Evolutionary conservation across 257 asterid genomes (phyloP).

Genomic region (Penstemon barbatus): DNA sequence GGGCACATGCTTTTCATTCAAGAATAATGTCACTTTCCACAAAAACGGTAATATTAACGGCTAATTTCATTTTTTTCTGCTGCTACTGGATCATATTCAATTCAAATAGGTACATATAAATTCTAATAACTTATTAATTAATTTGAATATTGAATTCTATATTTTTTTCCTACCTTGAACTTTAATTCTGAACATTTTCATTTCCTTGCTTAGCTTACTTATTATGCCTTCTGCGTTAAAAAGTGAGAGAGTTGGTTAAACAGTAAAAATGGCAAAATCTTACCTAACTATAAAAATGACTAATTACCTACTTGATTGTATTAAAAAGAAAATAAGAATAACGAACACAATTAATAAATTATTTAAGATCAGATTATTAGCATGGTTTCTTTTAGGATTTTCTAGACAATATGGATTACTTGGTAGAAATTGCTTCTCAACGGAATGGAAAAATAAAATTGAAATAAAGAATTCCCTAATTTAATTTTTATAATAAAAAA

Average conservation of each 20-base stretch:
- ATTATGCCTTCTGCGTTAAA: slow-evolving; percentile 7
- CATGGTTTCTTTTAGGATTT: background rate
- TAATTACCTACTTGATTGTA: background rate
- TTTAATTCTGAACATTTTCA: background rate
- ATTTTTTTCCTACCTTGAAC: background rate
- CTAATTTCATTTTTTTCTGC: slow-evolving; percentile 17
- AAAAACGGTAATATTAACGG: slow-evolving; percentile 46
- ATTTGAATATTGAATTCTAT: background rate
- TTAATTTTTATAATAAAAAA: no score
- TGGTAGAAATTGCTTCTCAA: no score
- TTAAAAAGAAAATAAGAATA: no score
- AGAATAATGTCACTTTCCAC: slow-evolving; percentile 39
- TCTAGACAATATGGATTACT: no score
- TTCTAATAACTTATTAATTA: background rate
- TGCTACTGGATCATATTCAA: background rate
- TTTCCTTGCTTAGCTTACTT: background rate
- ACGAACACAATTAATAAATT: background rate
- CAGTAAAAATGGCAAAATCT: background rate
- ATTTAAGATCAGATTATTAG: background rate
- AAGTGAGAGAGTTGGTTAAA: slow-evolving; percentile 10
- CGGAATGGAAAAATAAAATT: no score
- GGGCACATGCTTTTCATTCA: slow-evolving; percentile 25
- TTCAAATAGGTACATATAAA: background rate
- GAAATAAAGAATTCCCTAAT: no score
- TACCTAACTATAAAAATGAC: slow-evolving; percentile 18